phyloP scores from a whole-genome alignment of 352 stramenopile genomes.

The Globisporangium canariense region DNA sequence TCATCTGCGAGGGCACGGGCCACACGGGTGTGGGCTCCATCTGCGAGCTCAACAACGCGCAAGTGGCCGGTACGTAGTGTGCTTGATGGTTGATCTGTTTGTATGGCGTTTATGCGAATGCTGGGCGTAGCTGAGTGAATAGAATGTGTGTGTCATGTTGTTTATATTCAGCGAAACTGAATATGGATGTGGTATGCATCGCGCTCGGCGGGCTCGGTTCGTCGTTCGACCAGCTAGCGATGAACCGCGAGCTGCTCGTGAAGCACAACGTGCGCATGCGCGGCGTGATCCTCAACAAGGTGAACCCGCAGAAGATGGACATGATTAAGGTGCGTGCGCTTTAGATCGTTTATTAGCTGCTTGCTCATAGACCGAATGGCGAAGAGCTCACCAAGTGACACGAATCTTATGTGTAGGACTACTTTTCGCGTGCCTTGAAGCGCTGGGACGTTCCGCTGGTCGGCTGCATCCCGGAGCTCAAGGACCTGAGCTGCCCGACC shows the following conservation, averaged over 20 bases:
- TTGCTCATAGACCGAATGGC: too few species aligned
- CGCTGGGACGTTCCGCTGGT: constrained; percentile 87
- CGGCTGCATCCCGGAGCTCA: constrained; percentile 84
- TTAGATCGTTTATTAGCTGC: too few species aligned
- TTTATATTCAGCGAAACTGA: constrained; percentile 49
- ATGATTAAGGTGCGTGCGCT: constrained; percentile 74
- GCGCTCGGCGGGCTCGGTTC: constrained; percentile 75
- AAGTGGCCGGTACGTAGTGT: constrained; percentile 66
- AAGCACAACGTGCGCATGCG: constrained; percentile 74
- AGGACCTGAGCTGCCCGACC: constrained; percentile 78
- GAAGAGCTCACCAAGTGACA: background rate
- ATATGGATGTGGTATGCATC: constrained; percentile 80
- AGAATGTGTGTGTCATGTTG: background rate
- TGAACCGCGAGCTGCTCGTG: constrained; percentile 82
- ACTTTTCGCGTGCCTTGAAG: constrained; percentile 88
- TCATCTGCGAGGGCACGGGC: constrained; percentile 94
- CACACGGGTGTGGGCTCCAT: constrained; percentile 91
- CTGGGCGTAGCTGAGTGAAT: background rate
- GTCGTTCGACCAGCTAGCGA: constrained; percentile 82
- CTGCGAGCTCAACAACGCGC: constrained; percentile 89
- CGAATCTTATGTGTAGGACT: constrained; percentile 43
- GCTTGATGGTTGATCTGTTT: background rate
- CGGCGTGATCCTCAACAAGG: constrained; percentile 87
- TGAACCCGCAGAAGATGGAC: constrained; percentile 86
- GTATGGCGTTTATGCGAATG: background rate